These are phyloP conservation scores for Glaciozyma martinii DNA, from an alignment of 768 basidiomycete genomes.

Conservation along the genomic window DNA sequence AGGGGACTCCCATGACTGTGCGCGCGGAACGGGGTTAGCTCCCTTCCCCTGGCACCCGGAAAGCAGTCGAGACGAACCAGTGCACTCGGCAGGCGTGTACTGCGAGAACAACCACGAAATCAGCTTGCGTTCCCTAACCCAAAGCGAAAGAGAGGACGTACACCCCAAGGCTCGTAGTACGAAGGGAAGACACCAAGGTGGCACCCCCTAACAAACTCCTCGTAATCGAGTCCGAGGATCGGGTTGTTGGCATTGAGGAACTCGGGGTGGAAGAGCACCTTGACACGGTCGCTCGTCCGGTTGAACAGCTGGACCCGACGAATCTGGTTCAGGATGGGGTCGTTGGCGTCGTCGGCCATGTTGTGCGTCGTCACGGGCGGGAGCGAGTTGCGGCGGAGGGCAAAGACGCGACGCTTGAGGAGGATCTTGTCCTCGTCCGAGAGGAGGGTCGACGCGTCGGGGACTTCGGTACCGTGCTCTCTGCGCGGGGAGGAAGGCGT, in stretches of 20 bases:
- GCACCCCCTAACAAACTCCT: slow-evolving; percentile 96
- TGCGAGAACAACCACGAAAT: background rate
- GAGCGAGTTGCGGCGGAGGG: slow-evolving; percentile 85
- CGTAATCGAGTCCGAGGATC: slow-evolving; percentile 92
- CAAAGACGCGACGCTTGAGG: slow-evolving; percentile 91
- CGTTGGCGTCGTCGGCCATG: slow-evolving; percentile 85
- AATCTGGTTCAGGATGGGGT: slow-evolving; percentile 92
- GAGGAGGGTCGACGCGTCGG: slow-evolving; percentile 65
- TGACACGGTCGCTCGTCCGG: slow-evolving; percentile 74
- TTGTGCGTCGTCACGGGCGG: slow-evolving; percentile 98
- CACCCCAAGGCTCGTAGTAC: slow-evolving; percentile 36
- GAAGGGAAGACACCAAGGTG: slow-evolving; percentile 96
- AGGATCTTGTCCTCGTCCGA: slow-evolving; percentile 87
- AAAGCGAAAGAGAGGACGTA: background rate
- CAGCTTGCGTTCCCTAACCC: background rate
- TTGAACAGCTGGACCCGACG: slow-evolving; percentile 93
- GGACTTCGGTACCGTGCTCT: slow-evolving; percentile 62
- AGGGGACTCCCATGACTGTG: slow-evolving; percentile 99
- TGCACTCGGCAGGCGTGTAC: slow-evolving; percentile 20
- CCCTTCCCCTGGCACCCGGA: slow-evolving; percentile 25
- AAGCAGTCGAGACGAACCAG: background rate
- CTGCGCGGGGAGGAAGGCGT: too few species aligned
- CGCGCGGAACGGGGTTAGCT: slow-evolving; percentile 90
- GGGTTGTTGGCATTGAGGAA: slow-evolving; percentile 98
- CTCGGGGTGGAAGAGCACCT: slow-evolving; percentile 96